phyloP scores from a whole-genome alignment of 257 asterid genomes.

The Capsicum baccatum region DNA sequence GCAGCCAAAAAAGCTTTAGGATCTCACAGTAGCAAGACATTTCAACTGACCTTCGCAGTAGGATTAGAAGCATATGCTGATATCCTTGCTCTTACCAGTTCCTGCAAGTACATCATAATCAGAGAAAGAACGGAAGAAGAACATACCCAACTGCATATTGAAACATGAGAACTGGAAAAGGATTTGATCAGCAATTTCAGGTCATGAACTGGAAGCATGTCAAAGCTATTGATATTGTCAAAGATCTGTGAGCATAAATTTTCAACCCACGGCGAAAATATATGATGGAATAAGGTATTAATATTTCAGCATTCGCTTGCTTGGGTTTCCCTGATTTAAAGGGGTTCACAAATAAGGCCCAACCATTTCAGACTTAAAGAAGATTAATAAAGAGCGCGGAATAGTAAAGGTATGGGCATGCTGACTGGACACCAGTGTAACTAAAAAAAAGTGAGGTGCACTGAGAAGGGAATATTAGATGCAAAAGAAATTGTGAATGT shows the following conservation, averaged over 20 bases:
- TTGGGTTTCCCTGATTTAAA: background rate
- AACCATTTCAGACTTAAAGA: background rate
- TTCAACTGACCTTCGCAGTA: slow-evolving; percentile 32
- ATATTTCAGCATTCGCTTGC: background rate
- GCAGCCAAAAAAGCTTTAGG: slow-evolving; percentile 14
- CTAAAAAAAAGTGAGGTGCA: background rate
- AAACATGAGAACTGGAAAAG: background rate
- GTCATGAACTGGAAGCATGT: background rate
- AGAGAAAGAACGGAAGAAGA: background rate
- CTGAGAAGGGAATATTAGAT: too few species aligned
- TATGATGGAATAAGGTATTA: background rate
- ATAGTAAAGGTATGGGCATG: background rate
- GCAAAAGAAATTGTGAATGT: too few species aligned
- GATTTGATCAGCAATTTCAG: slow-evolving; percentile 14
- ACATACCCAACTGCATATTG: slow-evolving; percentile 21
- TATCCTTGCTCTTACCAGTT: slow-evolving; percentile 30
- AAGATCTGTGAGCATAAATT: background rate
- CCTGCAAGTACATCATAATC: slow-evolving; percentile 32
- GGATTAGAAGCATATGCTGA: slow-evolving; percentile 18
- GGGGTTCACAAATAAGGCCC: background rate
- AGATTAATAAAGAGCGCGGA: background rate
- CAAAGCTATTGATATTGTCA: background rate
- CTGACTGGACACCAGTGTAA: background rate
- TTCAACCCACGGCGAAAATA: background rate
- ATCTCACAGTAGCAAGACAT: background rate